phyloP scores from a whole-genome alignment of 2,329 filamentous ascomycete genomes.

The Moelleriella libera region DNA sequence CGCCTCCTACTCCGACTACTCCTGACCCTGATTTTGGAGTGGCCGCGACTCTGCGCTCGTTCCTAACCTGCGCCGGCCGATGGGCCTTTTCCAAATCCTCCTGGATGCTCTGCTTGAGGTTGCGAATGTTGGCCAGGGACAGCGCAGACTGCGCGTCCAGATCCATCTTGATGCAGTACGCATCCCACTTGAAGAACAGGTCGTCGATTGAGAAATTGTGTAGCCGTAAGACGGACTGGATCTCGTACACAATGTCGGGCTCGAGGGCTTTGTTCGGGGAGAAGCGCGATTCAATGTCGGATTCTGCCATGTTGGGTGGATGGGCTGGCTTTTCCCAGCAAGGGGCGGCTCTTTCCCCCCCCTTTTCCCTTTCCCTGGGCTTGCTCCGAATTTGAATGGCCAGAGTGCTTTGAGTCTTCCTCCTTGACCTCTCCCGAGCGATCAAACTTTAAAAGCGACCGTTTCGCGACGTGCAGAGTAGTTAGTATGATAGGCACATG shows the following conservation, averaged over 20 bases:
- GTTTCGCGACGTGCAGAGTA: no score
- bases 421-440: no score
- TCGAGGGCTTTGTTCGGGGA: conserved; percentile 39
- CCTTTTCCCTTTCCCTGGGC: no score
- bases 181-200: conserved; percentile 97
- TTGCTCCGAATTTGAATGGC: no score
- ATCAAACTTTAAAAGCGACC: no score
- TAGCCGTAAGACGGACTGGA: conserved; percentile 74
- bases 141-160: conserved; percentile 51
- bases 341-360: no score
- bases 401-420: no score
- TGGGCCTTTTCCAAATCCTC: conserved; percentile 69
- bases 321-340: neutral
- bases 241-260: conserved; percentile 64
- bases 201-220: conserved; percentile 74
- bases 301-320: conserved; percentile 17
- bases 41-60: conserved; percentile 46
- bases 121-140: conserved; percentile 55
- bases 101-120: conserved; percentile 77
- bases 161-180: conserved; percentile 91
- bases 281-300: conserved; percentile 20
- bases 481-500: no score
- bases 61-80: conserved; percentile 47
- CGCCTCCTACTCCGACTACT: conserved; percentile 6
- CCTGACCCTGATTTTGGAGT: conserved; percentile 47